Evolutionary conservation across 2,329 filamentous ascomycete genomes (phyloP).

Genomic region (Claviceps pazoutovae): DNA sequence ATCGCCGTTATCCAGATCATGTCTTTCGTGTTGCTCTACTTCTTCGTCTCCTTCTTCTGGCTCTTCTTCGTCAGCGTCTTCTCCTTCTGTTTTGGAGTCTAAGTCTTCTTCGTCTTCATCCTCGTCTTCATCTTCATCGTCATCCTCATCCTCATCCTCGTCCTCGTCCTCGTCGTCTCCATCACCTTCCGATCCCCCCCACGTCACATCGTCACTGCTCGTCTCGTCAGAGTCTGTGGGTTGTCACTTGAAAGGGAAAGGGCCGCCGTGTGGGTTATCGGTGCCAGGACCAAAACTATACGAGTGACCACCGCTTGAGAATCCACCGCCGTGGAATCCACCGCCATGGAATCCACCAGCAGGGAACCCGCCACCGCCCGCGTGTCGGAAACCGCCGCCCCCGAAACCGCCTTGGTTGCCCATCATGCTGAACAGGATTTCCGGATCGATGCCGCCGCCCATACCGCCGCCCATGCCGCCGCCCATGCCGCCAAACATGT

Average conservation of each 20-base stretch:
- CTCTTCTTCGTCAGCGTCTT: constrained; percentile 14
- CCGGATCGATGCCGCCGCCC: constrained; percentile 47
- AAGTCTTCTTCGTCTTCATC: constrained; percentile 8
- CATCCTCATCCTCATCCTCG: constrained; percentile 19
- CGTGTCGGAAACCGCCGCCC: constrained; percentile 35
- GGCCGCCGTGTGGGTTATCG: constrained; percentile 23
- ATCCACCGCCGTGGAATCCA: constrained; percentile 34
- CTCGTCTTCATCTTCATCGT: constrained; percentile 11
- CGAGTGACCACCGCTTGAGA: constrained; percentile 24
- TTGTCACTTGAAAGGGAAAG: constrained; percentile 36
- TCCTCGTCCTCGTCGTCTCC: constrained; percentile 13
- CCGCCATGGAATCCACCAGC: constrained; percentile 35
- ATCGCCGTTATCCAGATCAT: constrained; percentile 13
- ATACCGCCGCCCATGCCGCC: constrained; percentile 53
- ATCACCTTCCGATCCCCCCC: constrained; percentile 14
- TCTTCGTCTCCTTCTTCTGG: constrained; percentile 18
- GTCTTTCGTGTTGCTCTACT: constrained; percentile 13
- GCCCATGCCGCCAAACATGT: constrained; percentile 56
- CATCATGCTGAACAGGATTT: constrained; percentile 77
- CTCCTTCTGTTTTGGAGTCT: constrained; percentile 4
- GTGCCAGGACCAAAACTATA: constrained; percentile 39
- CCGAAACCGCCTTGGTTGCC: constrained; percentile 47
- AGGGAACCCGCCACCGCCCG: constrained; percentile 40
- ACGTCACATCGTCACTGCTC: constrained; percentile 18
- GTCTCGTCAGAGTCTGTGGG: constrained; percentile 23